phyloP scores from a whole-genome alignment of 306 rosid genomes.

The Sechiopsis laciniata region DNA sequence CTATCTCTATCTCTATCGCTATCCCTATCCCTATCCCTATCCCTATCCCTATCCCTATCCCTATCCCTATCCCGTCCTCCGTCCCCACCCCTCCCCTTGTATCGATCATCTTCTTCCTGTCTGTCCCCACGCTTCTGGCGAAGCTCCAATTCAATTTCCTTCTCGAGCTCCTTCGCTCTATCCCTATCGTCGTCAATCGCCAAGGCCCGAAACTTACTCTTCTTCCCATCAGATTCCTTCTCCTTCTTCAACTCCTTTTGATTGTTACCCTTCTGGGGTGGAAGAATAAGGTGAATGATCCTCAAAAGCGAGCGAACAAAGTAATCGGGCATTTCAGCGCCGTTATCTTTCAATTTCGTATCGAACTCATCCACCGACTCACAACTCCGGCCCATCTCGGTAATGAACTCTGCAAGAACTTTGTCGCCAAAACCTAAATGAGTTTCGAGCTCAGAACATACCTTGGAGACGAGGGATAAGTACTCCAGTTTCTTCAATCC shows the following conservation, averaged over 20 bases:
- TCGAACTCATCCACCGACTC: conserved; percentile 57
- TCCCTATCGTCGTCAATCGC: conserved; percentile 53
- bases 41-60: conserved; percentile 33
- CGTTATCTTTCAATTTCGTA: conserved; percentile 53
- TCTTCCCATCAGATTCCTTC: conserved; percentile 35
- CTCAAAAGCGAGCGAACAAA: conserved; percentile 54
- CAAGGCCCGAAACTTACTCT: conserved; percentile 46
- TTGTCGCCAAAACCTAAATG: conserved; percentile 69
- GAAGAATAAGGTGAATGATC: conserved; percentile 62
- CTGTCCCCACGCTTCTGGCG: conserved; percentile 26
- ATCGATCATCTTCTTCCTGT: conserved; percentile 31
- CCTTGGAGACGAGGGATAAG: conserved; percentile 71
- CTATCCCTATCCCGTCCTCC: conserved; percentile 35
- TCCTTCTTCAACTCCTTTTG: conserved; percentile 40
- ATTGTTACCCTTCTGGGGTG: conserved; percentile 39
- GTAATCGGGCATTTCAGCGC: conserved; percentile 66
- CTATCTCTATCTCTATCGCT: conserved; percentile 35
- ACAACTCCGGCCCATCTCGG: conserved; percentile 53
- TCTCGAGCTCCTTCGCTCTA: conserved; percentile 53
- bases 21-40: conserved; percentile 30
- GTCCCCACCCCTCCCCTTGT: conserved; percentile 31
- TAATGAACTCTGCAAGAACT: conserved; percentile 66
- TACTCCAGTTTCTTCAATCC: conserved; percentile 62
- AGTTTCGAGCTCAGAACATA: conserved; percentile 65
- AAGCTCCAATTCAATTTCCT: conserved; percentile 55